A percentile compares a stretch with the other conserved stretches of the same genome.
Conservation (phyloP, 768 basidiomycete species). For the Lentinula detonsa region DNA sequence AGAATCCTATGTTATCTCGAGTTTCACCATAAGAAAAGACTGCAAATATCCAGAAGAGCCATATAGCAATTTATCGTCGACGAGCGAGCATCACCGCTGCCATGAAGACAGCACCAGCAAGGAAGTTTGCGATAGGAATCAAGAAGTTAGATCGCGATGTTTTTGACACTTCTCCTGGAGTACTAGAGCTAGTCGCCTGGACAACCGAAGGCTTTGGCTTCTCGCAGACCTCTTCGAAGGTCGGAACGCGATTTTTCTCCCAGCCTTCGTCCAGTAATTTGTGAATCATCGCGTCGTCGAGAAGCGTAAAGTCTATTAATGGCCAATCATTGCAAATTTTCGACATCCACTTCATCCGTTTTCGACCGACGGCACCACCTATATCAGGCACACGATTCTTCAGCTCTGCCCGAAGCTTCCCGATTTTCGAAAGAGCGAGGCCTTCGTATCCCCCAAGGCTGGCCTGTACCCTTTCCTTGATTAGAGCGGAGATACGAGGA, state of each 20-base stretch:
- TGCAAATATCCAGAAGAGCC: too few species aligned
- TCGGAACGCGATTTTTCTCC: constrained; percentile 56
- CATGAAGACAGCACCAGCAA: constrained; percentile 33
- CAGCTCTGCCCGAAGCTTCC: constrained; percentile 63
- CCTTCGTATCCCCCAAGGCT: constrained; percentile 71
- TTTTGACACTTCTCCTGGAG: not conserved
- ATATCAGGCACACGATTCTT: constrained; percentile 79
- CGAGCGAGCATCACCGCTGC: constrained; percentile 1
- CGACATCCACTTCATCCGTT: constrained; percentile 91
- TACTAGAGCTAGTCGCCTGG: not conserved
- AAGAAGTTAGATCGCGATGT: constrained; percentile 1
- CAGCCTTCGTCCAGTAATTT: constrained; percentile 79
- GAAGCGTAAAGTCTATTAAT: constrained; percentile 68
- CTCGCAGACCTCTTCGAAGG: constrained; percentile 34
- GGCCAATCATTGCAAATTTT: constrained; percentile 81
- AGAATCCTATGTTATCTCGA: too few species aligned
- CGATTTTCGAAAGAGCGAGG: constrained; percentile 74
- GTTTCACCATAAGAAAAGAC: too few species aligned
- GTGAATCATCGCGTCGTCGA: constrained; percentile 62
- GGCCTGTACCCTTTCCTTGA: constrained; percentile 62
- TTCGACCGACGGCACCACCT: constrained; percentile 69
- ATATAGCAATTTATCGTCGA: not conserved
- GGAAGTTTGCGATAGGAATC: constrained; percentile 32
- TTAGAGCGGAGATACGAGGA: constrained; percentile 83
- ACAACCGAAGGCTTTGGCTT: not conserved